Base-by-base conservation (phyloP, 106 monocot species). In the Acorus calamus region DNA sequence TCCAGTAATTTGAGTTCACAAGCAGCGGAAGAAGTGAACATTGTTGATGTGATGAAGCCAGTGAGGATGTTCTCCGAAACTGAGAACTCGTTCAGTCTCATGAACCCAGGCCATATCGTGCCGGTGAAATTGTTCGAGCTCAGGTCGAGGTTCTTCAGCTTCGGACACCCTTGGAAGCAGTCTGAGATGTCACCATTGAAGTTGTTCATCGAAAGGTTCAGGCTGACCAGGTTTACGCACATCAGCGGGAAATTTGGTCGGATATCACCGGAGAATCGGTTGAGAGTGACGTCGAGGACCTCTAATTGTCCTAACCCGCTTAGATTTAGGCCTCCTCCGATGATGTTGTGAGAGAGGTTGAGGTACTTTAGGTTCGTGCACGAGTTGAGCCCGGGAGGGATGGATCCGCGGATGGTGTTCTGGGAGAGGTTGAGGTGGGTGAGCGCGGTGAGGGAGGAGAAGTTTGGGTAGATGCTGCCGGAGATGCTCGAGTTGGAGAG, bases 131-230 rank as follows among this genome's bases (percentile, higher is more conserved):
- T 3, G 55, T 93, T 93, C 10, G 74, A 57, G 67, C 88, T 86
- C 55, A 93, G 65, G 58, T 93, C 88, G 59, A 93, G 48, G 52
- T 66, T 69, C 64, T 60, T 11, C 41, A 93, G 61, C 1, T 62
- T 78, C 6, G 13, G 49, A 63, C 93, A 93, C 3, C 56, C 14
- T 6, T 78, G 78, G 47, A 93, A 86, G 41, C 49, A 61, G 46
- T 58, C 71, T 1, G 50, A 56, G 48, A 93, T 74, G 11, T 68
- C 69, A 4, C 93, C 85, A 11, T 65, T 60, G 74, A 89, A 81
- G 3, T 73, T 81, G 69, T 93, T 93, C 28, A 48, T 14, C n/a
- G 93, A 93, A 9, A 89, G 57, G 52, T 88, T 89, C 46, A 93
- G 72, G 8, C 60, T 61, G 14, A 81, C 74, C 46, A 93, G 53